A percentile compares a stretch with the other conserved stretches of the same genome.
phyloP scores from a whole-genome alignment of 257 asterid species.

The Nicotiana paniculata region DNA sequence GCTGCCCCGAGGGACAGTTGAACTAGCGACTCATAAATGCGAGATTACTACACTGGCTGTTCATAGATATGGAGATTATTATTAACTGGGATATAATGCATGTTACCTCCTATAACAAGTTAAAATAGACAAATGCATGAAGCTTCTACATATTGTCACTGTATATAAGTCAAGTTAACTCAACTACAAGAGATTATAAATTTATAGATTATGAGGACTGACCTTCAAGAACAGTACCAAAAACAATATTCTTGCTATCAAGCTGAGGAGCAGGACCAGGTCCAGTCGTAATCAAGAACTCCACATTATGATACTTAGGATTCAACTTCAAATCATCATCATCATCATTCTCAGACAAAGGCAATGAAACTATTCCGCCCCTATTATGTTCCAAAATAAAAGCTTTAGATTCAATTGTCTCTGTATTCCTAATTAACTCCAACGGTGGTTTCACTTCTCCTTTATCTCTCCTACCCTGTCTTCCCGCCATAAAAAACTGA shows the following conservation, averaged over 20 bases:
- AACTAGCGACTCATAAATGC: too few relatives aligned
- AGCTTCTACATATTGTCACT: neutral
- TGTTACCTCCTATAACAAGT: neutral
- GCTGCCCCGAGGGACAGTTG: too few relatives aligned
- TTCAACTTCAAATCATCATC: conserved; percentile 64
- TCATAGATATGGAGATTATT: neutral
- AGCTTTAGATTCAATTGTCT: conserved; percentile 59
- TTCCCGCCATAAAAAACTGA: conserved; percentile 70
- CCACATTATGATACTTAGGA: conserved; percentile 77
- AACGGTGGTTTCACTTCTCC: conserved; percentile 74
- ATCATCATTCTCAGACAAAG: conserved; percentile 84
- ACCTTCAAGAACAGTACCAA: conserved; percentile 92
- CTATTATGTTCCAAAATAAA: conserved; percentile 63
- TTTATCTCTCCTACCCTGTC: conserved; percentile 74
- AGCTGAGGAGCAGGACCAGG: conserved; percentile 92
- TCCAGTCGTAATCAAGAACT: conserved; percentile 87
- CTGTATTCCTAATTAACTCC: conserved; percentile 48
- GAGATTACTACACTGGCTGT: neutral
- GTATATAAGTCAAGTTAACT: neutral
- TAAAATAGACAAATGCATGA: neutral
- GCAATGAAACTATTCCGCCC: conserved; percentile 64
- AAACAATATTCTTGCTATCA: conserved; percentile 75
- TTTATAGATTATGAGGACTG: conserved; percentile 7
- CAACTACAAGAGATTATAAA: neutral
- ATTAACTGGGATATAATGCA: neutral